Conservation (phyloP, 495 filamentous ascomycete genomes). For the Trichoderma orchidacearum region DNA sequence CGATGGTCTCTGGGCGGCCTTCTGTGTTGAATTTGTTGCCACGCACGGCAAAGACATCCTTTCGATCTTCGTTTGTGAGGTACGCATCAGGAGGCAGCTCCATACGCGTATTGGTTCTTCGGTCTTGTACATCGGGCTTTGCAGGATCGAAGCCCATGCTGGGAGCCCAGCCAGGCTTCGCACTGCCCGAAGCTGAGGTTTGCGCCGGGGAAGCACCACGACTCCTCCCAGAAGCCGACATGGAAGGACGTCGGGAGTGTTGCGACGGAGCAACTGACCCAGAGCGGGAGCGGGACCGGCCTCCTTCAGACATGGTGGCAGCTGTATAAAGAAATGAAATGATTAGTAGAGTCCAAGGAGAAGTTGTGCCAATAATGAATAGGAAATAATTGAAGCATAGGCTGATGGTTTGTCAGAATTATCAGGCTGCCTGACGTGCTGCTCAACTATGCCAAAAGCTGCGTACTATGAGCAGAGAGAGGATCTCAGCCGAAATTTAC, state of each 20-base stretch:
- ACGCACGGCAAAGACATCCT: neutral
- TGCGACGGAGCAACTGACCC: neutral
- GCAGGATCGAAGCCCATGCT: conserved; percentile 17
- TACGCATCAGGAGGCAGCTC: conserved; percentile 33
- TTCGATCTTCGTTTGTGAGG: conserved; percentile 8
- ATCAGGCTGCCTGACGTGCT: too few species aligned
- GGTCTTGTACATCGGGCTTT: conserved; percentile 3
- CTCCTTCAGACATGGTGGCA: neutral
- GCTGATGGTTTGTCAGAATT: too few species aligned
- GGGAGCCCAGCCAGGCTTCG: conserved; percentile 6
- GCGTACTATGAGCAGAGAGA: too few species aligned
- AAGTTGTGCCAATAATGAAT: too few species aligned
- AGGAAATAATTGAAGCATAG: too few species aligned
- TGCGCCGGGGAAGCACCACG: conserved; percentile 6
- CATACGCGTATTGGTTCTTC: conserved; percentile 20
- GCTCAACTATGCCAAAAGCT: too few species aligned
- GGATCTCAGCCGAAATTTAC: too few species aligned
- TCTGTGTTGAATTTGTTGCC: conserved; percentile 30
- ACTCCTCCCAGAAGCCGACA: neutral
- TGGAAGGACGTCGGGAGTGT: neutral
- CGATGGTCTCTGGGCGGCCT: conserved; percentile 44
- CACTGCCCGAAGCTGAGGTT: neutral
- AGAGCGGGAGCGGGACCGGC: conserved; percentile 2
- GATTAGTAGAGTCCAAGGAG: neutral
- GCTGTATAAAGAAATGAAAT: neutral